These are phyloP conservation scores for Microthlaspi erraticum DNA, from an alignment of 345 rosid species.

Conservation along the genomic window DNA sequence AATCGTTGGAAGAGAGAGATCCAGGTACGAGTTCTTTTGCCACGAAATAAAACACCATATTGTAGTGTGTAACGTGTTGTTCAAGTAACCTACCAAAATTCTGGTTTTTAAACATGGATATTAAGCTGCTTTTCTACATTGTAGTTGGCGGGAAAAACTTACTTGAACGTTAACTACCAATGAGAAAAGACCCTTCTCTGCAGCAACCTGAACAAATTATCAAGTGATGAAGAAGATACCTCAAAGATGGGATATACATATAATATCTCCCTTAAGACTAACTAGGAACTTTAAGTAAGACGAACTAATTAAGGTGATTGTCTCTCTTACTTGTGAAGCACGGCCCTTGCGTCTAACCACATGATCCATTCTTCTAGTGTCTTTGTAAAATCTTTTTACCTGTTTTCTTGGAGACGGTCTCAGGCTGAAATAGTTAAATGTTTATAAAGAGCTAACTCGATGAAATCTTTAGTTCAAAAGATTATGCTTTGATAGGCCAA, in stretches of 20 bases:
- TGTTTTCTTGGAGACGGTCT: conserved; percentile 61
- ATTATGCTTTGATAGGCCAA: conserved; percentile 39
- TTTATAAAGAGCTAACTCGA: conserved; percentile 16
- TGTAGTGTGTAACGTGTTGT: conserved; percentile 95
- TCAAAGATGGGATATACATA: background rate
- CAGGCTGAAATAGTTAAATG: conserved; percentile 52
- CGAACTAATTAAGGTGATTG: conserved; percentile 4
- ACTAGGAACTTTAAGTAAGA: conserved; percentile 7
- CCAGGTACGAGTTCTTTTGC: conserved; percentile 67
- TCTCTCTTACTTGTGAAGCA: conserved; percentile 79
- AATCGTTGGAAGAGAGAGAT: conserved; percentile 91
- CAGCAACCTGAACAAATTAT: conserved; percentile 59
- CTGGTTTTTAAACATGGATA: background rate
- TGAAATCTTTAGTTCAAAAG: conserved; percentile 2
- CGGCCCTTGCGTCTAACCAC: conserved; percentile 93
- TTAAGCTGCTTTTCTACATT: background rate
- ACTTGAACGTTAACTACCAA: conserved; percentile 67
- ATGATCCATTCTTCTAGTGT: conserved; percentile 94
- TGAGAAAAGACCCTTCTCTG: conserved; percentile 75
- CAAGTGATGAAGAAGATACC: background rate
- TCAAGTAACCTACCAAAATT: conserved; percentile 74
- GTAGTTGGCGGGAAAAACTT: too few species aligned
- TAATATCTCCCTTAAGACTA: background rate
- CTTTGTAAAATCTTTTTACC: conserved; percentile 97
- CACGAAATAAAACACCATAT: conserved; percentile 96